Evolutionary conservation across 2,329 filamentous ascomycete species (phyloP).

Genomic region (Trichoderma sp.): DNA sequence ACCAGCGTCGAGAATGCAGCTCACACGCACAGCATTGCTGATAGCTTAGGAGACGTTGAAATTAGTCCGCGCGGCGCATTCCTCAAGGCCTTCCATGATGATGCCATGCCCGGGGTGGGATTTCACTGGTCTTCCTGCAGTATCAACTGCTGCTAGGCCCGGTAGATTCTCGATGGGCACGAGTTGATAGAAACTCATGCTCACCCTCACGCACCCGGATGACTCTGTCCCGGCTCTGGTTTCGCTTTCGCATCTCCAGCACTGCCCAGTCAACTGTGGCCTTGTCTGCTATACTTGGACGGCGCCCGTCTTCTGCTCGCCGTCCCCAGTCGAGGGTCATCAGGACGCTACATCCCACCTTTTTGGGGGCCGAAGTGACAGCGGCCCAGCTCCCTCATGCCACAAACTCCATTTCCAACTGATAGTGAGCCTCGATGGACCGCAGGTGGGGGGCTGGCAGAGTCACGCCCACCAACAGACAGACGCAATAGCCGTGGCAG

Average conservation of each 20-base stretch:
- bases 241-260: not conserved
- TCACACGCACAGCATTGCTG: constrained; percentile 5
- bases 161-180: no score
- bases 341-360: constrained; percentile 15
- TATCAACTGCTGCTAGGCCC: no score
- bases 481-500: not conserved
- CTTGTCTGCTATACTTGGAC: not conserved
- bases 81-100: constrained; percentile 5
- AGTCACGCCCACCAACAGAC: constrained; percentile 21
- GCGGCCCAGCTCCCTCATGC: not conserved
- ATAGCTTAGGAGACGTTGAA: not conserved
- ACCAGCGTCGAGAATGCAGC: not conserved
- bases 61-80: constrained; percentile 3
- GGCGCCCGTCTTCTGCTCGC: constrained; percentile 5
- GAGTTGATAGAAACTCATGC: not conserved
- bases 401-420: not conserved
- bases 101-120: constrained; percentile 25
- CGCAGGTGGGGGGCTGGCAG: constrained; percentile 11
- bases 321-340: constrained; percentile 13
- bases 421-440: constrained; percentile 8
- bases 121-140: constrained; percentile 17
- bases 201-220: not conserved
- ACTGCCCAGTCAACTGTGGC: constrained; percentile 18
- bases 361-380: constrained; percentile 21
- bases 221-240: not conserved